Percentiles rank a stretch among this genome's conserved stretches.
These are phyloP conservation scores for Phytopythium chamaehyphon DNA, from an alignment of 352 stramenopile species.

Conservation along the genomic window DNA sequence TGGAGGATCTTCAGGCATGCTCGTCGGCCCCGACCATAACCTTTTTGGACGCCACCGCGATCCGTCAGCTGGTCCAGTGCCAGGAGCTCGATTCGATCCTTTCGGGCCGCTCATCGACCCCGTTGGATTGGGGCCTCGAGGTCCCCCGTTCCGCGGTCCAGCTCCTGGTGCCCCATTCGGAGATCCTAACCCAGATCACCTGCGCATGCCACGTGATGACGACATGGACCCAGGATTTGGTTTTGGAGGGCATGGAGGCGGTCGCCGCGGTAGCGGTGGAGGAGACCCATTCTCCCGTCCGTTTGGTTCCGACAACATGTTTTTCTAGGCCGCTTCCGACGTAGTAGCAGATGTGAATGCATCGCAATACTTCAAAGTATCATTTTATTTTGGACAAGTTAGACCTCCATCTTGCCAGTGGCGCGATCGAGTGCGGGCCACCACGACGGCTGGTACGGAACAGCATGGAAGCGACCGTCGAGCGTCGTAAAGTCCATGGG, in stretches of 20 bases:
- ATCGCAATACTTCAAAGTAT: slow-evolving; percentile 1
- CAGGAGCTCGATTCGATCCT: slow-evolving; percentile 79
- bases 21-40: slow-evolving; percentile 71
- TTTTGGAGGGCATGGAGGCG: slow-evolving; percentile 16
- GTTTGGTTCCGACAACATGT: slow-evolving; percentile 64
- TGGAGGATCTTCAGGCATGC: slow-evolving; percentile 60
- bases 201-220: slow-evolving; percentile 74
- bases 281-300: slow-evolving; percentile 35
- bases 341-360: too few species aligned
- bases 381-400: not conserved
- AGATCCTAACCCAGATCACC: slow-evolving; percentile 69
- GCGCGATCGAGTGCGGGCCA: slow-evolving; percentile 65
- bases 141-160: slow-evolving; percentile 29
- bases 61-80: slow-evolving; percentile 52
- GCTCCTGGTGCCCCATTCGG: slow-evolving; percentile 66
- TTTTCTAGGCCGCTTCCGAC: slow-evolving; percentile 44
- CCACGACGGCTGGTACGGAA: slow-evolving; percentile 75
- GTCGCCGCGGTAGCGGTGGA: slow-evolving; percentile 14
- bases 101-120: slow-evolving; percentile 63
- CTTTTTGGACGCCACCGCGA: slow-evolving; percentile 64
- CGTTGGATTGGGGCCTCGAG: slow-evolving; percentile 28
- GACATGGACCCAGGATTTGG: slow-evolving; percentile 49
- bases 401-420: slow-evolving; percentile 75
- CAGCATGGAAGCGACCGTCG: slow-evolving; percentile 58
- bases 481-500: slow-evolving; percentile 59